phyloP scores from a whole-genome alignment of 2,329 filamentous ascomycete genomes.

The Leptographium lundbergii region DNA sequence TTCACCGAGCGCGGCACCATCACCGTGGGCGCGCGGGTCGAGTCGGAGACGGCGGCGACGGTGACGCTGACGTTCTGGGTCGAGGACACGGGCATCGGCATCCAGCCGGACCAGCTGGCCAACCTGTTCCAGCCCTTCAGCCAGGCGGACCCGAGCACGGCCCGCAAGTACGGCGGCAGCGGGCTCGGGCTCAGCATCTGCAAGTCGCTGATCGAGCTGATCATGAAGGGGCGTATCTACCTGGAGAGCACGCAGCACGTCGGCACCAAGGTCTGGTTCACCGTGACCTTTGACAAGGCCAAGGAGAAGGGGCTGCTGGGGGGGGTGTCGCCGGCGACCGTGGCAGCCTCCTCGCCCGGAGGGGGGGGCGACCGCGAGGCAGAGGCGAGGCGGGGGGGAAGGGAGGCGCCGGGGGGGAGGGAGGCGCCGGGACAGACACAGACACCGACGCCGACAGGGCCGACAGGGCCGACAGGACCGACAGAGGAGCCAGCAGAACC shows the following conservation, averaged over 20 bases:
- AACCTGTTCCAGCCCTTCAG: constrained; percentile 89
- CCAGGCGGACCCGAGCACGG: constrained; percentile 82
- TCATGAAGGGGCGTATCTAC: constrained; percentile 77
- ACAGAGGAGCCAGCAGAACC: too few relatives aligned
- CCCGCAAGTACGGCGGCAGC: constrained; percentile 82
- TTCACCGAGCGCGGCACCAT: constrained; percentile 82
- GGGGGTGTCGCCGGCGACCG: neutral
- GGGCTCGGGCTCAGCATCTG: constrained; percentile 87
- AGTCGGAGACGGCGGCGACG: constrained; percentile 55
- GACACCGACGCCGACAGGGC: neutral
- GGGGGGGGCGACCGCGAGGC: too few relatives aligned
- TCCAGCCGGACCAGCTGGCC: constrained; percentile 66
- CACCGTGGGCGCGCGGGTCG: constrained; percentile 65
- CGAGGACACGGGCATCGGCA: constrained; percentile 82
- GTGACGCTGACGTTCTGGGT: constrained; percentile 77
- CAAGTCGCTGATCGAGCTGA: constrained; percentile 85
- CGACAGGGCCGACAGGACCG: too few relatives aligned
- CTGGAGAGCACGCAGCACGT: constrained; percentile 63
- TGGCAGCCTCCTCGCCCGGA: neutral
- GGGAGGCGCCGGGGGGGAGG: neutral
- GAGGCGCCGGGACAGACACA: neutral
- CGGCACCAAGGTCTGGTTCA: constrained; percentile 66
- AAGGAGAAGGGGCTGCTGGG: neutral
- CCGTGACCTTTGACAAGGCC: constrained; percentile 75
- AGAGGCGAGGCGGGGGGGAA: neutral